A percentile compares a stretch with the other conserved stretches of the same genome.
Evolutionary conservation across 2,329 filamentous ascomycete genomes (phyloP).

Genomic region (Alternaria ventricosa): DNA sequence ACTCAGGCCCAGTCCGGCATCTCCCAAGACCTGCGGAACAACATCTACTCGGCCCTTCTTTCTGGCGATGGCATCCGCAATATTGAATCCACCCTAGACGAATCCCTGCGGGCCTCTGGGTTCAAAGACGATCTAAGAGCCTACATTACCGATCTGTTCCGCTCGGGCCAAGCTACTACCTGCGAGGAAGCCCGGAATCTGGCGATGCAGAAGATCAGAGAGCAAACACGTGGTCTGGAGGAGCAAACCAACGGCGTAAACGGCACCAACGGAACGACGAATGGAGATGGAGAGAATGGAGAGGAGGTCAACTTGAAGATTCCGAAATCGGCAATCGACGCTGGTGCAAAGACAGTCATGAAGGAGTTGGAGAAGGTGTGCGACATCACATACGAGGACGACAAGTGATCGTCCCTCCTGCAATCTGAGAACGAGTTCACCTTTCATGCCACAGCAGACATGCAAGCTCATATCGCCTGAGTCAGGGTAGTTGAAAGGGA

Average conservation of each 20-base stretch:
- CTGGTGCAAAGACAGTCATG: conserved; percentile 59
- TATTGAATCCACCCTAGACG: conserved; percentile 62
- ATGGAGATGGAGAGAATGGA: conserved; percentile 36
- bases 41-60: conserved; percentile 56
- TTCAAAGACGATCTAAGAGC: conserved; percentile 64
- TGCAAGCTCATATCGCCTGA: not conserved
- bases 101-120: conserved; percentile 63
- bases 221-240: conserved; percentile 25
- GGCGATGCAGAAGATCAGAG: conserved; percentile 53
- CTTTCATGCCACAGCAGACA: not conserved
- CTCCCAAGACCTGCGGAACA: conserved; percentile 48
- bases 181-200: conserved; percentile 63
- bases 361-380: conserved; percentile 60
- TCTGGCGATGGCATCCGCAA: conserved; percentile 59
- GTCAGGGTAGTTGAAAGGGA: not conserved
- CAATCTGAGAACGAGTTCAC: not conserved
- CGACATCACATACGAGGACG: conserved; percentile 40
- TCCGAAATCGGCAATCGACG: conserved; percentile 57
- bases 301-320: conserved; percentile 54
- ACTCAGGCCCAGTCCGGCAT: conserved; percentile 52
- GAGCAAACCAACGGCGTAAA: conserved; percentile 34
- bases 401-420: conserved; percentile 14
- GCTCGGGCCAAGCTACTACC: conserved; percentile 63
- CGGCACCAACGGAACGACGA: conserved; percentile 23
- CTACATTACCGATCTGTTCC: conserved; percentile 63